Evolutionary conservation across 306 rosid species (phyloP), one percentile per base, ranked within the genome.

Genomic region (Sesbania bispinosa): DNA sequence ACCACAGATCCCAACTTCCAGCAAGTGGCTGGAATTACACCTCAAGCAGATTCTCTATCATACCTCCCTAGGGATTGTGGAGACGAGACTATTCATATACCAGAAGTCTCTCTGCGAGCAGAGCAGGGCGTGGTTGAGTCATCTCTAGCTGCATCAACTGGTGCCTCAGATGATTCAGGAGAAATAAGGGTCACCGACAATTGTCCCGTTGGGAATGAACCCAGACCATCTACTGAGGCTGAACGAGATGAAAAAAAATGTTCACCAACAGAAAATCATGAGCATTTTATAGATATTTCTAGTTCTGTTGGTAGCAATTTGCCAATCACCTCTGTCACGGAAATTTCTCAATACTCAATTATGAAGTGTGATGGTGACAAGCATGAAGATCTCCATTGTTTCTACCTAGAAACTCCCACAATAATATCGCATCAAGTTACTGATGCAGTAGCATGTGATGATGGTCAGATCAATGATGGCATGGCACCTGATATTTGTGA

Each of bases 1-100:
- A 46, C 88, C 42, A 7, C 86, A 18, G 88, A 87, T 11, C 9
- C 78, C 46, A 88, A 83, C 61, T 79, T 80, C 77, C 90, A 76
- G 70, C 88, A 84, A 72, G 79, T 81, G 48, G 82, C 82, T 26
- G 88, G 77, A 78, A 78, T 79, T 36, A 38, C 83, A 55, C 72
- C 96, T 57, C 93, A 84, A 79, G 30, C 88, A 68, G 74, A 85
- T 74, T 76, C 70, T 9, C 29, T 86, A 81, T 85, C 85, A 13
- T 77, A 61, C 70, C 68, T 84, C 18, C 74, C 90, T 0, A 79
- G 73, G 67, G 81, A 74, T 67, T 77, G 24, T 70, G 81, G 72
- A 54, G 83, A 70, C 0, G 80, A 84, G 52, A 26, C 81, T 30
- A 59, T 83, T 36, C 82, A 62, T 39, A 63, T 38, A 32, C 73